A percentile compares a stretch with the other conserved stretches of the same genome.
These are phyloP conservation scores for Macadamia integrifolia DNA, from an alignment of 164 flowering plant species.

Conservation along the genomic window DNA sequence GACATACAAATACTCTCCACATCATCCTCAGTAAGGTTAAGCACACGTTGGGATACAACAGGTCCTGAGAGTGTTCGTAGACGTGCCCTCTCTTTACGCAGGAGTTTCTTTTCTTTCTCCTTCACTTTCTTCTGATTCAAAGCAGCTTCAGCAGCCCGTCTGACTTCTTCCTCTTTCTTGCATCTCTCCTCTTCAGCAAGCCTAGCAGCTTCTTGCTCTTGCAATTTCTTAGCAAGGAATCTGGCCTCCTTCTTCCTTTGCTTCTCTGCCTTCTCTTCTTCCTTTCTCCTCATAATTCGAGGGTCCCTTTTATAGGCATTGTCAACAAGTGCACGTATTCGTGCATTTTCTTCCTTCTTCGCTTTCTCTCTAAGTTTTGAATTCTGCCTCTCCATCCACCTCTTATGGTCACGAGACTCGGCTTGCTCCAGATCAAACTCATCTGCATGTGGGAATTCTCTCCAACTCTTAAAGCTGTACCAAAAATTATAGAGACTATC, in stretches of 20 bases:
- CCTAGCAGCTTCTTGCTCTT: constrained; percentile 85
- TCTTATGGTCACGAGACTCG: constrained; percentile 89
- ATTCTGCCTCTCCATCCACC: constrained; percentile 99
- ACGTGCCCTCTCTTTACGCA: constrained; percentile 78
- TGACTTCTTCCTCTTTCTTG: constrained; percentile 67
- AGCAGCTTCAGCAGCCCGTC: constrained; percentile 63
- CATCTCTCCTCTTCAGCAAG: constrained; percentile 69
- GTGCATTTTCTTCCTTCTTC: constrained; percentile 76
- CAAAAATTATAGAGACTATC: constrained; percentile 79
- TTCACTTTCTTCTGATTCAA: constrained; percentile 51
- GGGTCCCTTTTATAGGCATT: constrained; percentile 90
- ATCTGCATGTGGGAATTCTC: constrained; percentile 91
- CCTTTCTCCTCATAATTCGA: constrained; percentile 66
- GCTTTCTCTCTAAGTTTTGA: constrained; percentile 84
- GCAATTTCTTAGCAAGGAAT: constrained; percentile 58
- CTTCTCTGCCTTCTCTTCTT: constrained; percentile 74
- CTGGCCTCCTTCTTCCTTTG: constrained; percentile 76
- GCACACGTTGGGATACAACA: constrained; percentile 27
- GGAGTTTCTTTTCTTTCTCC: constrained; percentile 65
- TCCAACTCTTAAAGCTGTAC: constrained; percentile 91
- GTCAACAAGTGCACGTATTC: constrained; percentile 79
- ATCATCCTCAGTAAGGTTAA: constrained; percentile 45
- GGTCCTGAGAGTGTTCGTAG: constrained; percentile 61
- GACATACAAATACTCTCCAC: constrained; percentile 69
- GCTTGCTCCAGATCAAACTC: constrained; percentile 93